phyloP scores from a whole-genome alignment of 2,329 filamentous ascomycete species.

The Colletotrichum phormii region DNA sequence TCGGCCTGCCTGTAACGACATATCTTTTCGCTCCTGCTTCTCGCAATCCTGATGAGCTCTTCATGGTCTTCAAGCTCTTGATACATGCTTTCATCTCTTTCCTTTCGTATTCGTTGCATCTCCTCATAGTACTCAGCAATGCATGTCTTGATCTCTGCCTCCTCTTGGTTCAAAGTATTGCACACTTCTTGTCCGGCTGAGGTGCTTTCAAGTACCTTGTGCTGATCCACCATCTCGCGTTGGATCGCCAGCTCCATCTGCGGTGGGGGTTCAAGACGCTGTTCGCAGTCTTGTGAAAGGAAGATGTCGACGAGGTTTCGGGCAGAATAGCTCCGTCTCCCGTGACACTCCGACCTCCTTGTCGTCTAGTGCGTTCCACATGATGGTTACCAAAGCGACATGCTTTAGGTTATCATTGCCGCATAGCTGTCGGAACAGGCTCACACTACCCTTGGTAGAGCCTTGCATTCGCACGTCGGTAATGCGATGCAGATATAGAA shows the following conservation, averaged over 20 bases:
- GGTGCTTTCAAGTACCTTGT: conserved; percentile 12
- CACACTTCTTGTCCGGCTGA: conserved; percentile 12
- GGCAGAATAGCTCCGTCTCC: conserved; percentile 25
- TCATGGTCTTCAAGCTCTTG: no score
- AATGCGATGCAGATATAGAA: conserved; percentile 17
- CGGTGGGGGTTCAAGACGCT: neutral
- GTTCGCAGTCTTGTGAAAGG: conserved; percentile 3
- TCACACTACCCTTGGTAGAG: conserved; percentile 48
- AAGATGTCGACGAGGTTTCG: neutral
- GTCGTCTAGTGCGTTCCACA: conserved; percentile 43
- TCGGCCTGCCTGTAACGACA: no score
- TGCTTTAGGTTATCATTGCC: conserved; percentile 48
- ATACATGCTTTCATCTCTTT: no score
- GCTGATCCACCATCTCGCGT: conserved; percentile 10
- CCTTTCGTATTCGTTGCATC: no score
- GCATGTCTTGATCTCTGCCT: no score
- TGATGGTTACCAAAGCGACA: conserved; percentile 50
- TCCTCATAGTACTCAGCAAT: no score
- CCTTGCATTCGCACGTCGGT: conserved; percentile 47
- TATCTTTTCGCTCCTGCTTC: no score
- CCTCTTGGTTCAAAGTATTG: neutral
- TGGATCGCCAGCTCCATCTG: conserved; percentile 13
- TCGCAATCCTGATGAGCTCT: no score
- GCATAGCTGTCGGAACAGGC: conserved; percentile 52
- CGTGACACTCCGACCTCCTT: conserved; percentile 32